Evolutionary conservation across 257 asterid species (phyloP).

Genomic region (Petunia secreta): DNA sequence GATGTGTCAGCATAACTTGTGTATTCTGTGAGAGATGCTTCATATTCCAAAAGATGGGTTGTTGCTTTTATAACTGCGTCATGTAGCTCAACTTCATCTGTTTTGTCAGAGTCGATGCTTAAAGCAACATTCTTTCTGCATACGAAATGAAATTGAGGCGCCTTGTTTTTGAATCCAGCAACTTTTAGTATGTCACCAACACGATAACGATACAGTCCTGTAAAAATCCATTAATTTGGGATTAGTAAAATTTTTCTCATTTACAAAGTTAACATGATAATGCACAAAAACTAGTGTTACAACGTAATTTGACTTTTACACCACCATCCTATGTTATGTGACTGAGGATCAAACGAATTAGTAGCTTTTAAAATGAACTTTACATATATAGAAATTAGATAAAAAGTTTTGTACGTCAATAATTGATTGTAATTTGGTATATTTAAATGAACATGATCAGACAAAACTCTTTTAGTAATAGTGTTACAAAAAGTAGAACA

Average conservation of each 20-base stretch:
- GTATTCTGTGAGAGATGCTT: conserved; percentile 37
- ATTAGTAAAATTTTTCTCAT: not conserved
- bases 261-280: not conserved
- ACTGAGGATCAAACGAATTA: too few relatives aligned
- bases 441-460: not conserved
- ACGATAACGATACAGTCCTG: conserved; percentile 48
- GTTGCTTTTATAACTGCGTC: conserved; percentile 42
- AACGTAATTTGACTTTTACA: not conserved
- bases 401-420: too few relatives aligned
- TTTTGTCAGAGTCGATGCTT: conserved; percentile 50
- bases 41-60: conserved; percentile 21
- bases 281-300: not conserved
- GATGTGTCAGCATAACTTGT: conserved; percentile 43
- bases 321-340: not conserved
- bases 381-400: too few relatives aligned
- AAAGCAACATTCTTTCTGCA: conserved; percentile 46
- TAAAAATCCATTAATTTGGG: not conserved
- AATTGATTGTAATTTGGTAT: too few relatives aligned
- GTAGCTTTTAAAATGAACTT: too few relatives aligned
- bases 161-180: conserved; percentile 44
- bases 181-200: conserved; percentile 52
- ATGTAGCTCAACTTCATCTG: conserved; percentile 49
- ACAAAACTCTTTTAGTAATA: not conserved
- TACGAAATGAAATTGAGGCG: conserved; percentile 48
- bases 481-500: not conserved